Evolutionary conservation across 208 protist genomes (phyloP).

Genomic region (Leishmania amazonensis): DNA sequence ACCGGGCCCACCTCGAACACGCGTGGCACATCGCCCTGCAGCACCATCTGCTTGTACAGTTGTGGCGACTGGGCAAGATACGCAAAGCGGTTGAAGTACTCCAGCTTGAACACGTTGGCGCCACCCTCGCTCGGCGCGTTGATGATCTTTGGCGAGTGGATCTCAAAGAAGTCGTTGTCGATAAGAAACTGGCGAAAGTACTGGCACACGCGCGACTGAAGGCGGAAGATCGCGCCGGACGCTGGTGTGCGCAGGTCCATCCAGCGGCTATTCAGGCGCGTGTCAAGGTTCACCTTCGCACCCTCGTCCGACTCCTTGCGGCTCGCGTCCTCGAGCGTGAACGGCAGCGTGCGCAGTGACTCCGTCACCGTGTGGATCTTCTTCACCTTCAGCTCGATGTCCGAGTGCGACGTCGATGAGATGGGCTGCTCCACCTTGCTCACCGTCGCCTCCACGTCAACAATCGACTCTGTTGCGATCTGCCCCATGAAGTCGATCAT

Average conservation of each 20-base stretch:
- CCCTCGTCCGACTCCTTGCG: slow-evolving; percentile 74
- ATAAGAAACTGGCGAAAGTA: slow-evolving; percentile 97
- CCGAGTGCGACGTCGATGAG: slow-evolving; percentile 71
- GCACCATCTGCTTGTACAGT: slow-evolving; percentile 99
- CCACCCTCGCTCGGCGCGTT: slow-evolving; percentile 96
- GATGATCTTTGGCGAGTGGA: slow-evolving; percentile 99
- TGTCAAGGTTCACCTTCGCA: slow-evolving; percentile 92
- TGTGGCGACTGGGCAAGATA: slow-evolving; percentile 99
- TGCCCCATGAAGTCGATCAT: slow-evolving; percentile 92
- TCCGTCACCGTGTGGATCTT: slow-evolving; percentile 87
- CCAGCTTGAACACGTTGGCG: slow-evolving; percentile 94
- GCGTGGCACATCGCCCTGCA: slow-evolving; percentile 95
- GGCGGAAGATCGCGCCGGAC: slow-evolving; percentile 96
- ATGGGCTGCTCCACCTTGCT: slow-evolving; percentile 73
- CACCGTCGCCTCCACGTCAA: slow-evolving; percentile 84
- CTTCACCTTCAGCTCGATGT: slow-evolving; percentile 81
- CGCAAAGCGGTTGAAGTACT: slow-evolving; percentile 93
- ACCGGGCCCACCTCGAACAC: slow-evolving; percentile 97
- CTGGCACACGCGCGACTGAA: slow-evolving; percentile 94
- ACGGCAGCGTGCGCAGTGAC: slow-evolving; percentile 86
- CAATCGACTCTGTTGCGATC: slow-evolving; percentile 87
- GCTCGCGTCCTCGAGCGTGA: slow-evolving; percentile 93
- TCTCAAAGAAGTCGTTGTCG: slow-evolving; percentile 96
- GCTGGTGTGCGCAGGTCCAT: slow-evolving; percentile 97
- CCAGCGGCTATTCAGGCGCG: slow-evolving; percentile 96